Base-by-base conservation (phyloP, 257 asterid genomes). In the Solanum stenotomum region DNA sequence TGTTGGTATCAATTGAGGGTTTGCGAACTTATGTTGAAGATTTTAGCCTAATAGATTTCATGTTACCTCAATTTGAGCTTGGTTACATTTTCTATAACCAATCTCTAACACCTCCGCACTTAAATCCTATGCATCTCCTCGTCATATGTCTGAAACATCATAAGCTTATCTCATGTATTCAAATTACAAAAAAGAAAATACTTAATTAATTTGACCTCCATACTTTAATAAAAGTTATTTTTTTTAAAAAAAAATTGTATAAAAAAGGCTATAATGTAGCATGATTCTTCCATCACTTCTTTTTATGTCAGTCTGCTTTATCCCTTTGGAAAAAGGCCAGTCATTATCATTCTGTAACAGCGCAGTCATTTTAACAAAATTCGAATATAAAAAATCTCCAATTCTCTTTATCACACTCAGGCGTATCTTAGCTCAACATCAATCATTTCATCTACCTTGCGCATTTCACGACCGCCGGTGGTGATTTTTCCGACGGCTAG, bases 361-460 rank as follows among this genome's bases (percentile, higher is more conserved):
- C 87, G 67, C 89, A 49, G 91, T 91, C 93, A 89, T 34, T 90
- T 84, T 78, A 87, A 85, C 92, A 35, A 67, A 25, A 29, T 27
- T 12, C 59, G 52, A 79, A 38, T 14, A 52, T 4, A 38, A 78
- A 56, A 49, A 83, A 86, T 31, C 87, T 8, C 59, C 22, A 7
- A 46, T 84, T 46, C 49, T 44, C 82, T 74, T 85, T 46, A 20
- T 40, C 40, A 7, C 87, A 29, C 59, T 23, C 34, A 90, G 67
- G 98, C 91, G 93, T 85, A 93, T 44, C 92, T 91, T 93, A 94
- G 94, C 92, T 27, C 89, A 85, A 87, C 70, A 37, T 87, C 92
- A 91, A 89, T 91, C 92, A 42, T 70, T 88, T 77, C 72, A 68
- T 56, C 94, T 93, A 94, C 56, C 87, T 90, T 93, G 89, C 92